A percentile compares a stretch with the other conserved stretches of the same genome.
Conservation (phyloP, 495 filamentous ascomycete species). For the Haplographium delicatum region DNA sequence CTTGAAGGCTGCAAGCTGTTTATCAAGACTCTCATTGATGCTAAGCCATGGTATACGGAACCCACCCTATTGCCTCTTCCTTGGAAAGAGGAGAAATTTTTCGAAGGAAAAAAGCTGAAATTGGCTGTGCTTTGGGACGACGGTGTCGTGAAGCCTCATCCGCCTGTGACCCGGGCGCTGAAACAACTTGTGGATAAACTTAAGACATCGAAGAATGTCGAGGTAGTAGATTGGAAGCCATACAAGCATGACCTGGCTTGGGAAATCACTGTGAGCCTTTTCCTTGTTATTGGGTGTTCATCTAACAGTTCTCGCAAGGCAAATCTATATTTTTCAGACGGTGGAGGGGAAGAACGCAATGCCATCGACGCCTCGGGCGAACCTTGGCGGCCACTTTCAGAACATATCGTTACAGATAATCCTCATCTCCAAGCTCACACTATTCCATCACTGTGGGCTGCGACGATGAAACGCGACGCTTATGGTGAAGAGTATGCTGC, state of each 20-base stretch:
- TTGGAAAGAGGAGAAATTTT: constrained; percentile 44
- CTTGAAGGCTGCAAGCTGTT: constrained; percentile 62
- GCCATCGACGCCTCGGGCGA: constrained; percentile 50
- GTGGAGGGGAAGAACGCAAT: constrained; percentile 44
- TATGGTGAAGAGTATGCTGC: constrained; percentile 56
- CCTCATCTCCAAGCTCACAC: constrained; percentile 35
- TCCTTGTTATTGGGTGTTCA: background rate
- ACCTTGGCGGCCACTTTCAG: constrained; percentile 45
- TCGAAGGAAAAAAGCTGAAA: constrained; percentile 47
- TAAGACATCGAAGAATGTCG: constrained; percentile 39
- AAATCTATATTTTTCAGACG: constrained; percentile 51
- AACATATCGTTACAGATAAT: constrained; percentile 47
- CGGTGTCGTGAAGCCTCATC: constrained; percentile 64
- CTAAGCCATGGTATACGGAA: constrained; percentile 58
- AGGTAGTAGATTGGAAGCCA: constrained; percentile 61
- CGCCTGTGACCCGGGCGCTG: constrained; percentile 59
- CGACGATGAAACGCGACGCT: constrained; percentile 41
- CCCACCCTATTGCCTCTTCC: constrained; percentile 53
- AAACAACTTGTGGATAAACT: constrained; percentile 51
- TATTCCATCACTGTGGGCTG: constrained; percentile 31
- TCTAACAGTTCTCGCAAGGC: constrained; percentile 30
- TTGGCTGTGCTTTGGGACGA: constrained; percentile 69
- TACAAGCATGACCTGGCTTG: constrained; percentile 57
- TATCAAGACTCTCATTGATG: constrained; percentile 51
- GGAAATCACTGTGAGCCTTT: constrained; percentile 44